Conservation (phyloP, 1,139 yeast genomes). For the Yamadazyma friedrichii region DNA sequence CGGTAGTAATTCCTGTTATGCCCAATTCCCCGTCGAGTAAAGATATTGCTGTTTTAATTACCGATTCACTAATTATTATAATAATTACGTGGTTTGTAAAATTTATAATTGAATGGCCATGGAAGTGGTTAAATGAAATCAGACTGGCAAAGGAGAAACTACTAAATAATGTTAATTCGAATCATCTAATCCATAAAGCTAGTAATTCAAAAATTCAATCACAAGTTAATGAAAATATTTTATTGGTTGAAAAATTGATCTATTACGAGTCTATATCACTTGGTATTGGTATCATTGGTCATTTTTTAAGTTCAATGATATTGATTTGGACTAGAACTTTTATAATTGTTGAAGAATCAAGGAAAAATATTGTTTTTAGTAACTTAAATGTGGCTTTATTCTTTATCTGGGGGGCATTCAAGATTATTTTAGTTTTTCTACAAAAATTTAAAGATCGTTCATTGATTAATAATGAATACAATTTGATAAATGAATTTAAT, state of each 20-base stretch:
- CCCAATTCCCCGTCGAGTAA: conserved; percentile 12
- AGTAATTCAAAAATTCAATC: conserved; percentile 3
- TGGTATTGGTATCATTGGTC: conserved; percentile 23
- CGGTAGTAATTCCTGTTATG: conserved; percentile 14
- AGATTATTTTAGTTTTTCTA: conserved; percentile 15
- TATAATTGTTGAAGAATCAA: conserved; percentile 27
- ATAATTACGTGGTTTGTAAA: conserved; percentile 28
- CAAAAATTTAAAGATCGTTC: conserved; percentile 7
- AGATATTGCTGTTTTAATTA: conserved; percentile 19
- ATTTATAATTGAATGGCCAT: conserved; percentile 36
- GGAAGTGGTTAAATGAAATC: conserved; percentile 31
- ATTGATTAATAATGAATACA: conserved; percentile 7
- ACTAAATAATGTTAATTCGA: conserved; percentile 18
- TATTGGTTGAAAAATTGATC: conserved; percentile 16
- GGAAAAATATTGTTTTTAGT: conserved; percentile 30
- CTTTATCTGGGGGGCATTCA: conserved; percentile 28
- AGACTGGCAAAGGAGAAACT: conserved; percentile 19
- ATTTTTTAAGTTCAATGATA: conserved; percentile 22
- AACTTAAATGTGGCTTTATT: conserved; percentile 31
- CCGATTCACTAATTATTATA: conserved; percentile 28
- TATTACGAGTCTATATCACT: conserved; percentile 25
- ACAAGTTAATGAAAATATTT: conserved; percentile 12
- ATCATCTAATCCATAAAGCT: conserved; percentile 7
- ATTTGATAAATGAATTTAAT: conserved; percentile 5
- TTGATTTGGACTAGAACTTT: conserved; percentile 27